Evolutionary conservation across 2,329 filamentous ascomycete species (phyloP).

Genomic region (Pseudopyricularia cyperi): DNA sequence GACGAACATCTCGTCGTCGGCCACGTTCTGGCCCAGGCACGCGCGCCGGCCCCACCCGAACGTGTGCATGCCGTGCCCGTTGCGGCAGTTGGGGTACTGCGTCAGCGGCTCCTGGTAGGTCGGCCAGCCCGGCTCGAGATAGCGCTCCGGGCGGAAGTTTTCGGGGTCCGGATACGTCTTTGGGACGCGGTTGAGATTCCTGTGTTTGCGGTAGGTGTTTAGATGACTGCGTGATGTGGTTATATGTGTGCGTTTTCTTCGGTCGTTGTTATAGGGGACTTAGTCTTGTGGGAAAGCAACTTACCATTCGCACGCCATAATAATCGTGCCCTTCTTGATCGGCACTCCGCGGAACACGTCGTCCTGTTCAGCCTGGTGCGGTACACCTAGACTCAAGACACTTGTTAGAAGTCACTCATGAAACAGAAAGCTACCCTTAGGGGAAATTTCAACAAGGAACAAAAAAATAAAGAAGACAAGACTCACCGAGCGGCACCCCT

Average conservation of each 20-base stretch:
- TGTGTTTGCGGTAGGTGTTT: too few species aligned
- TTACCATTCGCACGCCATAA: constrained; percentile 37
- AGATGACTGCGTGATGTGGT: too few species aligned
- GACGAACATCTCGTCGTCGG: constrained; percentile 44
- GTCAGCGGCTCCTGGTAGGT: constrained; percentile 53
- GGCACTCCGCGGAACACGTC: constrained; percentile 31
- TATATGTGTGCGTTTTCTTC: too few species aligned
- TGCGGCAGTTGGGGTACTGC: constrained; percentile 48
- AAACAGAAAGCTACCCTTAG: background rate
- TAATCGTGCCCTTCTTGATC: constrained; percentile 33
- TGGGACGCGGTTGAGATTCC: constrained; percentile 44
- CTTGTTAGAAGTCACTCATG: background rate
- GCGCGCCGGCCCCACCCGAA: constrained; percentile 52
- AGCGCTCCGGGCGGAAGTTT: constrained; percentile 47
- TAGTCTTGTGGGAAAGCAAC: constrained; percentile 3
- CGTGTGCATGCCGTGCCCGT: constrained; percentile 43
- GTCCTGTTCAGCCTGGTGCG: constrained; percentile 33
- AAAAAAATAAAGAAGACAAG: background rate
- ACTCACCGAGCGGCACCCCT: constrained; percentile 35
- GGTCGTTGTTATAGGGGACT: too few species aligned
- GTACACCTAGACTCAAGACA: constrained; percentile 21
- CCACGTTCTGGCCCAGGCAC: constrained; percentile 49
- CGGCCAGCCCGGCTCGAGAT: constrained; percentile 48
- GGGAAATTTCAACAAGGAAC: too few species aligned
- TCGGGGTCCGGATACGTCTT: constrained; percentile 51